Evolutionary conservation across 192 early-diverging fungal species (phyloP), one percentile per base, ranked within the genome.

Genomic region (Obelidium mucronatum): DNA sequence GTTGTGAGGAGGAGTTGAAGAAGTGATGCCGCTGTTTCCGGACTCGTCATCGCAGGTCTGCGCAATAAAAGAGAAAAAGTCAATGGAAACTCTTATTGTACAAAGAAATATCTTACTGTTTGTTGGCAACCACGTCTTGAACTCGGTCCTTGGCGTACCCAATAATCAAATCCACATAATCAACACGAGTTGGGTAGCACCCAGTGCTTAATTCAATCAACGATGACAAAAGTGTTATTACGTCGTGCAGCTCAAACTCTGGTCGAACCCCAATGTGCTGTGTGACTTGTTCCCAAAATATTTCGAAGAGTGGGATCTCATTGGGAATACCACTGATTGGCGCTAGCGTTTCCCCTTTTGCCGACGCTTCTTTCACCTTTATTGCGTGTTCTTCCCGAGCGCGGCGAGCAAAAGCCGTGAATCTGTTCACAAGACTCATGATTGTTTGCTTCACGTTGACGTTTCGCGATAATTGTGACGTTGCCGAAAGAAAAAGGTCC

Each of bases 401-500:
- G 60, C 96, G 88, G 3, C 91, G 90, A 34, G 96, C 98, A 84
- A 95, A 98, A 2, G 90, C 91, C 13, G 97, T 91, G 42, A 99
- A 90, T 15, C 98, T 91, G 77, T 99, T 96, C 64, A 99, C 92
- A 33, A 99, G 83, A 15, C 93, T 91, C 75, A 99, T 96, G 33
- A 99, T 94, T 74, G 98, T 98, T 67, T 92, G 91, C 75, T 98
- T 99, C 34, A 98, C 93, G 81, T 97, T 97, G 51, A 99, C 96
- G 74, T 92, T 92, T 11, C 93, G 94, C 34, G 96, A 91, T 28
- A 99, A 84, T 79, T 93, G 92, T 6, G 94, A 95, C 8, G 94
- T 95, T 15, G 95, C 95, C 3, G 93, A 91, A 58, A 99, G 86
- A 73, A 98, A 92, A 51, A 91, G 87, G 24, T 93, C 93, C 44